Evolutionary conservation across 345 rosid genomes (phyloP), one percentile per base, ranked within the genome.

Genomic region (Sapria himalayana): DNA sequence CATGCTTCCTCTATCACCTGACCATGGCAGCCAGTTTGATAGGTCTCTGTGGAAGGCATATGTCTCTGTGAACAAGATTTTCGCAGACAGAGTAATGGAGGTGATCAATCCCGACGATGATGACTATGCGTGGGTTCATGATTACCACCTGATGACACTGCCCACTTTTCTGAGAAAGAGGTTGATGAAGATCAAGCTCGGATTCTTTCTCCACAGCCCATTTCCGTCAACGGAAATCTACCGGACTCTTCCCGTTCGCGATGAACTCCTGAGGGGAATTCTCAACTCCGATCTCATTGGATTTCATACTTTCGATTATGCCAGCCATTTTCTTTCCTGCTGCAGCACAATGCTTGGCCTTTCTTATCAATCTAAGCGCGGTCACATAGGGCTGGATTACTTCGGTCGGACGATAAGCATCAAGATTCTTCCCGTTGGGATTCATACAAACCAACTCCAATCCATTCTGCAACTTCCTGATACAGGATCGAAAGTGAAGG

Each of bases 331-430:
- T 62, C 70, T 85, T 20, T 85, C 96, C 3, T 85, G 96, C 43
- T 85, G 96, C 40, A 85, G 93, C 41, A 59, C 93, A 56, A 85
- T 85, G 96, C 96, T 85, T 10, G 96, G 96, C 9, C 62, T 85
- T 41, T 67, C 85, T 15, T 80, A 85, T 52, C 77, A 80, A 54
- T 85, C 96, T 18, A 85, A 85, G 60, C 58, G 96, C 22, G 96
- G 96, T 32, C 77, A 79, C 50, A 72, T 85, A 37, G 91, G 96
- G 15, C 74, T 85, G 0, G 96, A 80, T 58, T 85, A 85, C 22
- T 85, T 67, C 46, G 96, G 96, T 37, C 74, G 96, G 20, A 80
- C 79, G 0, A 82, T 85, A 1, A 76, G 85, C 49, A 85, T 85
- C 52, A 85, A 85, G 64, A 85, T 85, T 41, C 73, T 85, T 22